Percentiles rank a stretch among this genome's conserved stretches.
These are phyloP conservation scores for Carex kokanica DNA, from an alignment of 176 grass and related monocot genomes.

Conservation along the genomic window DNA sequence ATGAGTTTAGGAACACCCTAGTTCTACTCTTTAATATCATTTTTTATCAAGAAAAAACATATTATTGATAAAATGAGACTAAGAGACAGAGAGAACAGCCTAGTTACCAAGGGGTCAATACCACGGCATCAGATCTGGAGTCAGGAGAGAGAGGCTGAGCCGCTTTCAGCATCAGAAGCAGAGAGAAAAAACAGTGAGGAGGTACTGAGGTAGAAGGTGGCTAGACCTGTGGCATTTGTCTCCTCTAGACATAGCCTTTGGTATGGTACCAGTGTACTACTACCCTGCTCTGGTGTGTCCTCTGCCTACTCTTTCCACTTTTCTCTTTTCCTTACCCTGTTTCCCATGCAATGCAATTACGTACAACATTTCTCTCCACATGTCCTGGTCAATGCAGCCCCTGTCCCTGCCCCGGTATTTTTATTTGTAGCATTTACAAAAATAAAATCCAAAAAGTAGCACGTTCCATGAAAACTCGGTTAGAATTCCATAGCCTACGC, in stretches of 20 bases:
- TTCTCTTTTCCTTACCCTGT: not conserved
- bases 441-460: no score
- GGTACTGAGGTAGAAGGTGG: not conserved
- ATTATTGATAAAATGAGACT: not conserved
- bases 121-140: no score
- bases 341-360: slow-evolving; percentile 14
- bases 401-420: not conserved
- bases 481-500: no score
- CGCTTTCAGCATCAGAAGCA: slow-evolving; percentile 10
- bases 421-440: no score
- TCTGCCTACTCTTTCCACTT: not conserved
- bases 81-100: not conserved
- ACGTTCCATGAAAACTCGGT: no score
- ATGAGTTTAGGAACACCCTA: no score
- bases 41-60: not conserved
- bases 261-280: not conserved
- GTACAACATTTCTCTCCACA: slow-evolving; percentile 1
- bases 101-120: not conserved
- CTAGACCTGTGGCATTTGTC: slow-evolving; percentile 30
- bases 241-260: slow-evolving; percentile 3
- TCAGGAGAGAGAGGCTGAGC: not conserved
- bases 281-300: not conserved
- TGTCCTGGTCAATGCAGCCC: not conserved
- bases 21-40: no score
- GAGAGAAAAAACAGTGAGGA: not conserved